These are phyloP conservation scores for Rhynchospora breviuscula DNA, from an alignment of 176 grass and related monocot species.

Conservation along the genomic window DNA sequence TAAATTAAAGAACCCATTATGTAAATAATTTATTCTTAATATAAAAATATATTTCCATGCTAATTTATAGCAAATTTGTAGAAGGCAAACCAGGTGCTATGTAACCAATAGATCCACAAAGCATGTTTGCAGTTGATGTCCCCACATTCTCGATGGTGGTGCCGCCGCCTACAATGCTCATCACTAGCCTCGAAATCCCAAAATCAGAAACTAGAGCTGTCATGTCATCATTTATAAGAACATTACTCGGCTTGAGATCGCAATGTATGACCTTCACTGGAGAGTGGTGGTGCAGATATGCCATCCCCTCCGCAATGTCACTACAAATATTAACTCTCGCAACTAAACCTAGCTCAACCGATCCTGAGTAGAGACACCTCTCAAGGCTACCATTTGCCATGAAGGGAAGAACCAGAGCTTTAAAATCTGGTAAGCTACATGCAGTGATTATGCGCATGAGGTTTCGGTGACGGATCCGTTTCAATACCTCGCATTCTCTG, in stretches of 20 bases:
- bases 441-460: conserved; percentile 90
- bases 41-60: background rate
- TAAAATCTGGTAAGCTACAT: conserved; percentile 86
- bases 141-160: conserved; percentile 46
- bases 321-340: conserved; percentile 89
- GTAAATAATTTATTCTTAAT: background rate
- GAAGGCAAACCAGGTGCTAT: conserved; percentile 60
- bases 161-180: conserved; percentile 35
- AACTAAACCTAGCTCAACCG: conserved; percentile 53
- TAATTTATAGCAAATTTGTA: background rate
- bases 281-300: conserved; percentile 90
- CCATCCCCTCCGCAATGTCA: conserved; percentile 83
- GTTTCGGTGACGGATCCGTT: conserved; percentile 86
- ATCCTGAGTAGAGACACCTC: conserved; percentile 49
- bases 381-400: conserved; percentile 96
- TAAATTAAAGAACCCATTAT: too few species aligned
- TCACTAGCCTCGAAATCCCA: conserved; percentile 65
- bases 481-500: conserved; percentile 85
- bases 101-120: conserved; percentile 87
- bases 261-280: conserved; percentile 91
- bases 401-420: conserved; percentile 90
- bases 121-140: conserved; percentile 68
- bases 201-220: conserved; percentile 93
- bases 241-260: conserved; percentile 89
- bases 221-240: conserved; percentile 93